phyloP scores from a whole-genome alignment of 768 basidiomycete species.

The Trametes cinnabarina region DNA sequence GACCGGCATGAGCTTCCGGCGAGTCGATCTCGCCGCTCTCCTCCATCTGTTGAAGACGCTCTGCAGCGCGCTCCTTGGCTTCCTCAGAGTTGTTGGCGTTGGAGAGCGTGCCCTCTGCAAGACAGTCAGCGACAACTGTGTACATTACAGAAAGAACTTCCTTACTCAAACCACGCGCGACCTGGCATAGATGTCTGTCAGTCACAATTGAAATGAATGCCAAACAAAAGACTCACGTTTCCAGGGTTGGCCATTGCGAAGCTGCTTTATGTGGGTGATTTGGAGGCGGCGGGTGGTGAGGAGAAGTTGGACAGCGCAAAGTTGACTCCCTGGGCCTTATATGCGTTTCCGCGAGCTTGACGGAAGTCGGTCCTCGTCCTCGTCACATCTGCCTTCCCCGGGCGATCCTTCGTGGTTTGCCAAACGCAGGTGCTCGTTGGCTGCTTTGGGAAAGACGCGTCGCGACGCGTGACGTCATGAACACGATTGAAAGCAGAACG shows the following conservation, averaged over 20 bases:
- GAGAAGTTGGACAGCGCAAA: no score
- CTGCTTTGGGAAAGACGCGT: neutral
- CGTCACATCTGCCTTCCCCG: no score
- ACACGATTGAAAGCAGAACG: no score
- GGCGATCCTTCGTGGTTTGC: neutral
- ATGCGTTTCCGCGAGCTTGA: no score
- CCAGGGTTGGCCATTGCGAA: conserved; percentile 19
- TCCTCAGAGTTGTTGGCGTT: conserved; percentile 22
- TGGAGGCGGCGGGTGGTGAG: no score
- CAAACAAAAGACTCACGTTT: conserved; percentile 20
- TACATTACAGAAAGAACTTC: neutral
- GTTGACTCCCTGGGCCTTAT: no score
- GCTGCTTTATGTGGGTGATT: neutral
- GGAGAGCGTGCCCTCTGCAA: conserved; percentile 16
- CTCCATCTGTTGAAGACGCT: conserved; percentile 13
- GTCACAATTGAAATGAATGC: no score
- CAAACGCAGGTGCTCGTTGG: neutral
- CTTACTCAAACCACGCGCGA: conserved; percentile 21
- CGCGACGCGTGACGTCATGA: conserved; percentile 13
- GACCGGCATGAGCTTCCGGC: conserved; percentile 13
- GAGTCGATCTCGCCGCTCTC: conserved; percentile 10
- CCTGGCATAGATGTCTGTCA: no score
- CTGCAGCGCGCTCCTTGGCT: conserved; percentile 14
- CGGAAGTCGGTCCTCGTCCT: no score
- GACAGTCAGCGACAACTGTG: neutral